Conservation (phyloP, 306 rosid genomes). For the Potentilla sterilis region DNA sequence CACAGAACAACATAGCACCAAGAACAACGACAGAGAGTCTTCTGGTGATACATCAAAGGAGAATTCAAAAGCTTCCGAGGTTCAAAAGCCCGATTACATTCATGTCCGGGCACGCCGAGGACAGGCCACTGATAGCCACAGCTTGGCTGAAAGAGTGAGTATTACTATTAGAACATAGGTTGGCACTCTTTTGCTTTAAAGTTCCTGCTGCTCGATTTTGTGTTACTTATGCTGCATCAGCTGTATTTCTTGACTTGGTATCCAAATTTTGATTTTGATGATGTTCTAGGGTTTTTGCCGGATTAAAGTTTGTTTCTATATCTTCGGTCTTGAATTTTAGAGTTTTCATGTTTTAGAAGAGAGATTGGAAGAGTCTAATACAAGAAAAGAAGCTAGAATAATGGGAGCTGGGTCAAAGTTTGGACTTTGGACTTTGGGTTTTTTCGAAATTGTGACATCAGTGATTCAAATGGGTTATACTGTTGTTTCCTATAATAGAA, state of each 20-base stretch:
- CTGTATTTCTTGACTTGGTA: not conserved
- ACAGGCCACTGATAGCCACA: constrained; percentile 96
- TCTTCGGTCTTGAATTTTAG: not conserved
- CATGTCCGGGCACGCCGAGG: constrained; percentile 94
- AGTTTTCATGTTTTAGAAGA: not conserved
- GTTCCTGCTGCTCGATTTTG: constrained; percentile 7
- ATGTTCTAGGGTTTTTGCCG: not conserved
- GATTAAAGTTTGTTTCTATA: not conserved
- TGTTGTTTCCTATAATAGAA: not conserved
- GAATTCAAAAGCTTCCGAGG: constrained; percentile 74
- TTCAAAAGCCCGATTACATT: constrained; percentile 78
- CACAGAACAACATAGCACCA: constrained; percentile 41
- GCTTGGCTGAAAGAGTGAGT: constrained; percentile 38
- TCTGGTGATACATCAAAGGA: constrained; percentile 61
- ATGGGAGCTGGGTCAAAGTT: not conserved
- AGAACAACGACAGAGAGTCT: constrained; percentile 48
- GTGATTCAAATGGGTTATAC: not conserved
- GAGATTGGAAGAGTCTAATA: not conserved
- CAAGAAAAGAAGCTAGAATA: too few relatives aligned
- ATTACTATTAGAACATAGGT: too few relatives aligned
- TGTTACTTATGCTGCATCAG: too few relatives aligned
- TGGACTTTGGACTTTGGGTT: constrained; percentile 1
- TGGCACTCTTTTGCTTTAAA: too few relatives aligned
- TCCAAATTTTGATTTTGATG: not conserved
- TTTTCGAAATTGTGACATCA: not conserved